A percentile compares a stretch with the other conserved stretches of the same genome.
Conservation (phyloP, 1,284 basidiomycete species). For the Ganoderma boninense region DNA sequence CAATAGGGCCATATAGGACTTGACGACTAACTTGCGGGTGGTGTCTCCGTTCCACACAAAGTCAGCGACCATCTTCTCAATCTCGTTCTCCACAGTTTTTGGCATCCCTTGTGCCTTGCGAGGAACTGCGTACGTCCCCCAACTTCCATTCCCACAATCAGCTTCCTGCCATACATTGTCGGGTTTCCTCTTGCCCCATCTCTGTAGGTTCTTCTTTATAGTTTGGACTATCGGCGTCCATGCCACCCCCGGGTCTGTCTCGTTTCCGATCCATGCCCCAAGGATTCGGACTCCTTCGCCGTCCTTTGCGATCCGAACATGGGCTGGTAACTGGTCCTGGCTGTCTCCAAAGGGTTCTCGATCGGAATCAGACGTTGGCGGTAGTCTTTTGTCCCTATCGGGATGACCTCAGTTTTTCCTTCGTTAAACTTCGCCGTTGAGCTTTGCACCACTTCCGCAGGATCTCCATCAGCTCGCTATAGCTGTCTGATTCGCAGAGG, state of each 20-base stretch:
- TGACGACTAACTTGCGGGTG: background rate
- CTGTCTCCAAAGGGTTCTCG: background rate
- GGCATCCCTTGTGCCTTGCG: conserved; percentile 38
- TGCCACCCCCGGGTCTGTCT: background rate
- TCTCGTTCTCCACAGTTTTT: conserved; percentile 2
- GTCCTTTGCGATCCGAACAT: conserved; percentile 34
- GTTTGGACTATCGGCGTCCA: conserved; percentile 37
- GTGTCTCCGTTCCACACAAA: conserved; percentile 16
- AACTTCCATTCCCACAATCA: conserved; percentile 33
- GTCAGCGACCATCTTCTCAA: background rate
- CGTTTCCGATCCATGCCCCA: conserved; percentile 41
- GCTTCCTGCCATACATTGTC: conserved; percentile 27
- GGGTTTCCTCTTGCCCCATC: conserved; percentile 32
- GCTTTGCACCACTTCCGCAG: conserved; percentile 40
- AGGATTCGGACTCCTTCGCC: conserved; percentile 34
- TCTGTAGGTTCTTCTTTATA: conserved; percentile 16
- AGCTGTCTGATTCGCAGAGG: conserved; percentile 32
- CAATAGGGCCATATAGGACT: background rate
- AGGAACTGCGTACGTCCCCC: conserved; percentile 38
- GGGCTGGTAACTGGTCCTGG: conserved; percentile 21
- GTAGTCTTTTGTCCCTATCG: conserved; percentile 35
- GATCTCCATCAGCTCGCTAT: conserved; percentile 25
- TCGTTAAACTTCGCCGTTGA: conserved; percentile 45
- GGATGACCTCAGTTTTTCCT: conserved; percentile 45
- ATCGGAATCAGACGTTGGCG: background rate